Base-by-base conservation (phyloP, 2,329 filamentous ascomycete genomes). In the Plectosphaerella plurivora region DNA sequence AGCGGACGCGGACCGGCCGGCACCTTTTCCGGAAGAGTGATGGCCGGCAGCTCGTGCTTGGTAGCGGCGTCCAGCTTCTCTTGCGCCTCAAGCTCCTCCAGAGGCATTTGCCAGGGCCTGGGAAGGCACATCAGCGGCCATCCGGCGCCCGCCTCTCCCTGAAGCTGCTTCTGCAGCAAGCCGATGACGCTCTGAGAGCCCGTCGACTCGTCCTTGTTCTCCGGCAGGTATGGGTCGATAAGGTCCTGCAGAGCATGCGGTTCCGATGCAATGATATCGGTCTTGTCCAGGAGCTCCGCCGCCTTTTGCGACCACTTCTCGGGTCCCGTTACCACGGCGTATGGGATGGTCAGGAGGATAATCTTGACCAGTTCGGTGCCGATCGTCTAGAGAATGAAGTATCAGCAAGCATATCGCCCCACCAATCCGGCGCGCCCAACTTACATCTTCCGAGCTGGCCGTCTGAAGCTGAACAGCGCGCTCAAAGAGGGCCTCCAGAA, bases 381-480 rank as follows among this genome's bases (percentile, higher is more conserved):
- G 57, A 87, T 82, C 0, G 81, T 86, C 81, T 85, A 52, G 12
- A 14, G 49, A 50, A 25, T 36, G 18, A 25, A 49, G 54, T 15
- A 7, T 39, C 33, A 37, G 20, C 14, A 16, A 46, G 10, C n/a
- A 42, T 6, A 11, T 7, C 12, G 14, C 12, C 20, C 46, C 22
- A 44, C 25, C 20, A 39, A 12, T 10, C 22, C 16, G 16, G 5
- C 41, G 39, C 8, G 20, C 16, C 20, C n/a, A 48, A 77, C 88
- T 76, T 71, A 94, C 91, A 73, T 97, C 93, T 63, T 97, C 93
- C 15, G 89, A 92, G 61, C 90, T 95, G 8, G 89, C 88, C 39
- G 91, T 96, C 75, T 97, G 93, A 56, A 97, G 76, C 68, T 96
- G 91, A 10, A 91, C 91, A n/a, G 94, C 92, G 50, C 91, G 84